Percentiles rank a stretch among this genome's conserved stretches.
These are phyloP conservation scores for Cylindrotheca fusiformis DNA, from an alignment of 108 stramenopile genomes.

Conservation along the genomic window DNA sequence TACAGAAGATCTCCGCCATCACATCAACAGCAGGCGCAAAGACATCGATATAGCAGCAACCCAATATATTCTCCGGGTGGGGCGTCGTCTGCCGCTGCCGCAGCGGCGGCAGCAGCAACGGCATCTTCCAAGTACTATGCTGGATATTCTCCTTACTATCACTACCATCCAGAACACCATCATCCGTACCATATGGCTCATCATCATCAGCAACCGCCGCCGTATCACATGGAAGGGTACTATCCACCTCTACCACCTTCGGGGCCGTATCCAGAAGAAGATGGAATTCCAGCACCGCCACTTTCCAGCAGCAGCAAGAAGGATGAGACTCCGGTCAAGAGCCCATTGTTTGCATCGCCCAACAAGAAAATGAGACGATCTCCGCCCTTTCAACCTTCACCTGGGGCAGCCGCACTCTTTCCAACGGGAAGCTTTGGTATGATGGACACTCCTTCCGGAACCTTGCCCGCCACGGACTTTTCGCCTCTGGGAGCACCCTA, in stretches of 20 bases:
- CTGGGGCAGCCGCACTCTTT: background rate
- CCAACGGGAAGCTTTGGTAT: conserved; percentile 36
- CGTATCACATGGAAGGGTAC: background rate
- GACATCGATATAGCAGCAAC: background rate
- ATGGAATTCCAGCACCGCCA: conserved; percentile 23
- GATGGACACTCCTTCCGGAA: conserved; percentile 39
- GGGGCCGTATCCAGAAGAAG: conserved; percentile 15
- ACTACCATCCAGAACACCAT: conserved; percentile 13
- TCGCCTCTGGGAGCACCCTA: conserved; percentile 36
- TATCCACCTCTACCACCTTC: conserved; percentile 1
- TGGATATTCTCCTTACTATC: conserved; percentile 24
- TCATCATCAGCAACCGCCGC: background rate
- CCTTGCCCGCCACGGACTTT: conserved; percentile 18
- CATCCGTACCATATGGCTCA: background rate
- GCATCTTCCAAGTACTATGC: conserved; percentile 21
- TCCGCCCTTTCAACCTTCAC: conserved; percentile 15
- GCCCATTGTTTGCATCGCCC: conserved; percentile 21
- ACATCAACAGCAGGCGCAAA: background rate
- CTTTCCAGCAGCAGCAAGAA: conserved; percentile 5
- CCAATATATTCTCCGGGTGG: no score
- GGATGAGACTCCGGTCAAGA: conserved; percentile 6
- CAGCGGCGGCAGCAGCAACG: background rate
- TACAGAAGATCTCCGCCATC: background rate
- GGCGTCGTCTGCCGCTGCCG: background rate
- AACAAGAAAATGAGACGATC: conserved; percentile 20